Base-by-base conservation (phyloP, 192 early-diverging fungal species). In the Allomyces macrogynus region DNA sequence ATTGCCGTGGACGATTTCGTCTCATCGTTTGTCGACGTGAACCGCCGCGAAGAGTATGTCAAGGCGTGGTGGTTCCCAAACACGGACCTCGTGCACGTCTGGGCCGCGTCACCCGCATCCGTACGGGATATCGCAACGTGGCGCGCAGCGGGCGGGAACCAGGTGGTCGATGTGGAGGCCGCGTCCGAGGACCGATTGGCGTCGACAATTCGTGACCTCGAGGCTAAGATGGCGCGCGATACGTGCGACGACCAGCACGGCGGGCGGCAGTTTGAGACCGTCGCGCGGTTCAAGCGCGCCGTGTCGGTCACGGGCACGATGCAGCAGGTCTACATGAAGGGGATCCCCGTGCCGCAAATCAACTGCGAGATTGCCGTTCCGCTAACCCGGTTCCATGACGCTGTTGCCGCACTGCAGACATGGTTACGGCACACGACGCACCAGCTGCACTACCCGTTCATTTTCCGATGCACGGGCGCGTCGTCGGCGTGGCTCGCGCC, bases 51-150 rank as follows among this genome's bases (percentile, higher is more conserved):
- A 23, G 75, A 76, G 42, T 71, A 66, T 25, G 68, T 67, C 14
- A 71, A 71, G 42, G 67, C 69, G 26, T 76, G 75, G 75, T 76
- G 75, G 75, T 76, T 76, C 61, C 75, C 75, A 23, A 61, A 76
- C 49, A 76, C 75, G 23, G 70, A 73, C 32, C 61, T 73, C 63
- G 63, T 66, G 23, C 69, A 71, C 27, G 61, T 73, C 11, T 76
- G 75, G 75, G 42, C 63, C 0, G 67, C 72, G 23, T 26, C 63
- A 14, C 14, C 57, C 22, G 73, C 68, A 1, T 60, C 63, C 40
- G 42, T 24, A 62, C 61, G 14, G 3, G 65, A 68, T 63, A 16
- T 65, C 42, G 63, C 60, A 3, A 67, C 68, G 23, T 69, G 67
- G 32, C 22, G 49, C 44, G 49, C 49, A 16, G 49, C 49, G 16